Percentiles rank a stretch among this genome's conserved stretches.
Evolutionary conservation across 2,329 filamentous ascomycete genomes (phyloP).

Genomic region (Trichoderma guizhouense): DNA sequence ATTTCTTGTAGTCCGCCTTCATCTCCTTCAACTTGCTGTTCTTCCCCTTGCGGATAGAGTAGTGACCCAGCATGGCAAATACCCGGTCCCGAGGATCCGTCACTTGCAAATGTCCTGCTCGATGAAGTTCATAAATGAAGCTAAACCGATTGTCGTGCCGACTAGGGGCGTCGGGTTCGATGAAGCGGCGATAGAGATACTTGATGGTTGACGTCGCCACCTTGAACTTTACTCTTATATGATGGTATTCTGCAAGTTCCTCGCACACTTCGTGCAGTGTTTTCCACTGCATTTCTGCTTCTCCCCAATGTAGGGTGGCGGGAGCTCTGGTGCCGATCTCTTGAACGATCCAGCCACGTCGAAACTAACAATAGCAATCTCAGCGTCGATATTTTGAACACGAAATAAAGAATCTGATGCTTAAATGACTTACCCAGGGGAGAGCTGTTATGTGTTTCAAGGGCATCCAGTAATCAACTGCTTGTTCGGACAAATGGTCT

Average conservation of each 20-base stretch:
- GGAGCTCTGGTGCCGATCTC: neutral
- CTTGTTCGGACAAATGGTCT: neutral
- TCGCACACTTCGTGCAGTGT: neutral
- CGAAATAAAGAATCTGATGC: neutral
- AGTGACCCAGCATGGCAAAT: neutral
- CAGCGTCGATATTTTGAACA: neutral
- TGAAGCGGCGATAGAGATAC: neutral
- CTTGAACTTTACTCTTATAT: neutral
- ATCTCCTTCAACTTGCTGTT: neutral
- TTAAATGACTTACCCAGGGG: neutral
- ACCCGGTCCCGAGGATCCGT: neutral
- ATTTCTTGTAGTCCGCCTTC: neutral
- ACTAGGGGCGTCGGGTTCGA: neutral
- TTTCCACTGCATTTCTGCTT: neutral
- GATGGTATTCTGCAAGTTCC: neutral
- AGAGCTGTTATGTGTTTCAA: neutral
- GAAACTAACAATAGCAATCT: neutral
- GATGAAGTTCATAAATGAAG: neutral
- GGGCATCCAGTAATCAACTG: neutral
- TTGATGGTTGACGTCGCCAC: neutral
- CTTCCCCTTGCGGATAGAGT: neutral
- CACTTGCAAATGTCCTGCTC: neutral
- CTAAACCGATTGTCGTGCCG: neutral
- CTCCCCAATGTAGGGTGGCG: neutral
- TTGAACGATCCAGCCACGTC: neutral